Conservation (phyloP, 257 asterid species). For the Voacanga thouarsii region DNA sequence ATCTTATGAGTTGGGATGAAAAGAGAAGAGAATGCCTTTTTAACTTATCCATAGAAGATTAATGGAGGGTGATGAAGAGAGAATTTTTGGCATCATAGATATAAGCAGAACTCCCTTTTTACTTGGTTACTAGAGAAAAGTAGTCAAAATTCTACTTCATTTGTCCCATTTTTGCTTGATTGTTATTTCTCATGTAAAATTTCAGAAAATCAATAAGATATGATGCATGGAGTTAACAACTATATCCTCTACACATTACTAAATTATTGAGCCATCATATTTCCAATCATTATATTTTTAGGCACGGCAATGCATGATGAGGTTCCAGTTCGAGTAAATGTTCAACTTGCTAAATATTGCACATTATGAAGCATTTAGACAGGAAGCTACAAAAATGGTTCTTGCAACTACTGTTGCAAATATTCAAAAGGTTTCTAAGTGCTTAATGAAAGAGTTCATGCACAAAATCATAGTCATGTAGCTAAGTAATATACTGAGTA, state of each 20-base stretch:
- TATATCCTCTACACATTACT: neutral
- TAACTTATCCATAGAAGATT: neutral
- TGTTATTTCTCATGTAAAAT: neutral
- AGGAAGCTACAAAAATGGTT: constrained; percentile 79
- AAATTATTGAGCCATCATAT: neutral
- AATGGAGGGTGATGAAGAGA: neutral
- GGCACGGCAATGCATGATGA: constrained; percentile 95
- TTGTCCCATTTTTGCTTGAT: neutral
- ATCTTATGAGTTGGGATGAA: neutral
- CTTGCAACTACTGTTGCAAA: constrained; percentile 39
- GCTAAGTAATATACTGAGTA: neutral
- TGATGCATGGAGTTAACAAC: neutral
- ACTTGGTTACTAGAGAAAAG: neutral
- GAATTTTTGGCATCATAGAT: neutral
- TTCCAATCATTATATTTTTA: constrained; percentile 23
- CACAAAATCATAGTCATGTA: too few species aligned
- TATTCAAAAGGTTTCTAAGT: constrained; percentile 37
- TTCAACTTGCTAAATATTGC: constrained; percentile 78
- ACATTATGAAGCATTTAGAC: constrained; percentile 76
- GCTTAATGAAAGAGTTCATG: neutral
- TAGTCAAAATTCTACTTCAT: neutral
- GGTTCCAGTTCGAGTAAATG: constrained; percentile 79
- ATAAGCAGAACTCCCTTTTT: neutral
- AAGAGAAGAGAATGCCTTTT: neutral
- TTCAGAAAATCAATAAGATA: neutral